These are phyloP conservation scores for Globisporangium paddicum DNA, from an alignment of 352 stramenopile genomes.

Conservation along the genomic window DNA sequence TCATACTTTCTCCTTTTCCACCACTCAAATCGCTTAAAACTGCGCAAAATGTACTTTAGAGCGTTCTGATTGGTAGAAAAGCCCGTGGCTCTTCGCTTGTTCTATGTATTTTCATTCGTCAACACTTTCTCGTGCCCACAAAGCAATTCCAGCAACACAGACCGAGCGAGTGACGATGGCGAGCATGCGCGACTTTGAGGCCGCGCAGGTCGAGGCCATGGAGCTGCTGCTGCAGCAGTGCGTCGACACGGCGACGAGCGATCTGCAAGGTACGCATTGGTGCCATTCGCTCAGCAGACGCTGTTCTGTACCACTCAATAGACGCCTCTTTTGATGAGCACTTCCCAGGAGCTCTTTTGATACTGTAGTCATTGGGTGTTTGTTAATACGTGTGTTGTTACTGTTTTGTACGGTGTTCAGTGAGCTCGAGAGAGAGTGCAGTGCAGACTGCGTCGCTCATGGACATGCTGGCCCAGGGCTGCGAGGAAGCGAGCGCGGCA, in stretches of 20 bases:
- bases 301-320: background rate
- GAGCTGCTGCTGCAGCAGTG: constrained; percentile 58
- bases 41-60: background rate
- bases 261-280: constrained; percentile 1
- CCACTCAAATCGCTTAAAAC: background rate
- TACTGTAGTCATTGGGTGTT: background rate
- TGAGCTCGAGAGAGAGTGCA: constrained; percentile 4
- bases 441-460: constrained; percentile 45
- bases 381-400: background rate
- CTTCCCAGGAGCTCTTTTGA: background rate
- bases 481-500: constrained; percentile 49
- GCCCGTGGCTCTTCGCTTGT: background rate
- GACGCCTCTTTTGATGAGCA: background rate
- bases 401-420: background rate
- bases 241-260: constrained; percentile 11
- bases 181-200: constrained; percentile 31
- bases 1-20: background rate
- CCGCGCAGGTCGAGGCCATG: constrained; percentile 47
- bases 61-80: background rate
- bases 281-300: background rate
- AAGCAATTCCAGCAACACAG: background rate
- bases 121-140: background rate
- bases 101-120: background rate
- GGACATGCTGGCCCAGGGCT: constrained; percentile 60
- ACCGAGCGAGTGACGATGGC: background rate